Base-by-base conservation (phyloP, 2,329 filamentous ascomycete genomes). In the Colletotrichum aenigma region DNA sequence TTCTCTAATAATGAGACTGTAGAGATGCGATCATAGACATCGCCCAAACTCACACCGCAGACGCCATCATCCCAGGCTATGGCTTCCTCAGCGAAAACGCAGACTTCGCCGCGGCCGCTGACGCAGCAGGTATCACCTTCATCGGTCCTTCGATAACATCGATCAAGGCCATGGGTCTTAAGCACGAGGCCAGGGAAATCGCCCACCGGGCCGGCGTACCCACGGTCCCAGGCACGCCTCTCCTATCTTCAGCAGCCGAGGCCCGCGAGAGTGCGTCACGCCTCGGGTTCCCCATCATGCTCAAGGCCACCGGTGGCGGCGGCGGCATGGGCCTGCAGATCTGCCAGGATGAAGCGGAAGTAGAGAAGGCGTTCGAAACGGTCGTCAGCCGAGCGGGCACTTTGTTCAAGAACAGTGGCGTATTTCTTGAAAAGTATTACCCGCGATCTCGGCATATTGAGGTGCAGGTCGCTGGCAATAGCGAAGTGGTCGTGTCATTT, bases 361-460 rank as follows among this genome's bases (percentile, higher is more conserved):
- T 94, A 28, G 83, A 85, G n/a, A 82, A 86, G 9, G 88, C 89
- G 4, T 89, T 91, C 74, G 84, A 83, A 36, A 87, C 83, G n/a
- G 91, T 93, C 3, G 86, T 89, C 73, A 90, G 88, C 3, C 85
- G 91, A 52, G 91, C 89, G 0, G 84, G 87, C 66, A 87, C 89
- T 0, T 85, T 93, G 0, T 94, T 94, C 82, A 90, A 91, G 76
- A 90, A 93, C 77, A 82, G 87, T 0, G 91, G 90, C 0, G 87
- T 94, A 7, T 92, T 94, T 77, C 87, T 94, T 38, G 92, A 94
- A 79, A 87, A 87, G 28, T 94, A 91, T 79, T 92, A 91, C 66
- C 89, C 90, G 0, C 86, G 86, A 1, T 90, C 28, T 3, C 56
- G 43, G 52, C 87, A 89, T 72, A 80, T 89, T 7, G 87, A 89